Evolutionary conservation across 2,329 filamentous ascomycete species (phyloP), one percentile per base, ranked within the genome.

Genomic region (Fusarium mexicanum): DNA sequence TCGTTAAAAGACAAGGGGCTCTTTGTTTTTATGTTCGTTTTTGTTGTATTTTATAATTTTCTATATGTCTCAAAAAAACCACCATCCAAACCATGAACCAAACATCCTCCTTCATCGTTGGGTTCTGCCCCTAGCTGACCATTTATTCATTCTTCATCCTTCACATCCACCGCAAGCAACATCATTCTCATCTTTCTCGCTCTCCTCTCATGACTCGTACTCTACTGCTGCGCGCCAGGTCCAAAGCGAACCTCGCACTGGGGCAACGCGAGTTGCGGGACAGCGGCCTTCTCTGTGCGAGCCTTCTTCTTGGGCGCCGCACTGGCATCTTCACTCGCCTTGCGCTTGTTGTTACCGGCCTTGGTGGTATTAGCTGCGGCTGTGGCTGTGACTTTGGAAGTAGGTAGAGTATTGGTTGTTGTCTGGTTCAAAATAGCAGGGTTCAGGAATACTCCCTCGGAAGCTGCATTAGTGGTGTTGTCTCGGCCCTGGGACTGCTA

Each of bases 331-430:
- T 70, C 58, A 17, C 26, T 22, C 22, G 46, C 37, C 46, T 70
- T 70, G 35, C 66, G 66, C 66, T 70, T 70, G n/a, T 40, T 64
- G 44, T 41, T 12, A 9, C 66, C 29, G 18, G 53, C 37, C n/a
- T 47, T 57, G 44, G 65, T 13, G 22, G 54, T 41, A 12, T 47
- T 37, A 24, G 37, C 17, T 9, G n/a, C 38, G 8, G 46, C 20
- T 12, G 29, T 35, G 14, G 24, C 9, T 12, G 35, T 24, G 18
- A 20, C 11, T 10, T 22, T 18, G 16, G 47, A 8, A n/a, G 37
- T 14, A 24, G 35, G 11, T 17, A 20, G 17, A 17, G 26, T 29
- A n/a, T 37, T 29, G 24, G 24, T 31, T 22, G 33, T 20, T 53
- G 44, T 29, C 38, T 62, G 60, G 24, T 29, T 33, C 18, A 26